Evolutionary conservation across 495 filamentous ascomycete genomes (phyloP), one percentile per base, ranked within the genome.

Genomic region (Aspergillus olivimuriae): DNA sequence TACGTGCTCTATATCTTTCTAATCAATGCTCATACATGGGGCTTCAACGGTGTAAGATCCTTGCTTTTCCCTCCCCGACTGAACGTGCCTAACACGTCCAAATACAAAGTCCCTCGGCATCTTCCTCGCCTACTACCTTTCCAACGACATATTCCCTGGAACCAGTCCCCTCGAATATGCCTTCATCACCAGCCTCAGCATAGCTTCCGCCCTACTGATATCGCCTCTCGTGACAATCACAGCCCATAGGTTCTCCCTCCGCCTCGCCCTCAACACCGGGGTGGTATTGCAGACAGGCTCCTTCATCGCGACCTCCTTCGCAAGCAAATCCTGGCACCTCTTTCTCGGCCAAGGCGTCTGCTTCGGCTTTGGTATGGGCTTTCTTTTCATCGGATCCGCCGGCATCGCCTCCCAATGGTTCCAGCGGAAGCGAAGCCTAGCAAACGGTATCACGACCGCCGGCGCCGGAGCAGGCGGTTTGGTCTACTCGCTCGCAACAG

Each of bases 81-180:
- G 17, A 20, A 38, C 19, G 6, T 20, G 0, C 4, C 8, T 3
- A 10, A 23, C 19, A 21, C 35, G n/a, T n/a, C n/a, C n/a, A n/a
- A n/a, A 28, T 11, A 28, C 24, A 6, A 5, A 38, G 35, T 16
- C 35, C 15, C 21, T 20, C 19, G 35, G 35, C 1, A 71, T 78
- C 30, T 76, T 77, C 50, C 69, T 78, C 19, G 58, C 72, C 15
- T 54, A 74, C 50, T 80, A 78, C 38, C 65, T 78, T 23, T 39
- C 53, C 26, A 55, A 48, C 41, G 55, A 65, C 45, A 52, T 55
- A 32, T 77, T 71, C 51, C 69, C 73, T 0, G 56, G 50, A 19
- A 66, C 74, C 5, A 60, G 64, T 0, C 35, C 51, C 15, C 62
- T 76, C 14, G 61, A 71, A 6, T 80, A 70, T 44, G 76, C 74